phyloP scores from a whole-genome alignment of 2,329 filamentous ascomycete species.

The Diaporthe citrichinensis region DNA sequence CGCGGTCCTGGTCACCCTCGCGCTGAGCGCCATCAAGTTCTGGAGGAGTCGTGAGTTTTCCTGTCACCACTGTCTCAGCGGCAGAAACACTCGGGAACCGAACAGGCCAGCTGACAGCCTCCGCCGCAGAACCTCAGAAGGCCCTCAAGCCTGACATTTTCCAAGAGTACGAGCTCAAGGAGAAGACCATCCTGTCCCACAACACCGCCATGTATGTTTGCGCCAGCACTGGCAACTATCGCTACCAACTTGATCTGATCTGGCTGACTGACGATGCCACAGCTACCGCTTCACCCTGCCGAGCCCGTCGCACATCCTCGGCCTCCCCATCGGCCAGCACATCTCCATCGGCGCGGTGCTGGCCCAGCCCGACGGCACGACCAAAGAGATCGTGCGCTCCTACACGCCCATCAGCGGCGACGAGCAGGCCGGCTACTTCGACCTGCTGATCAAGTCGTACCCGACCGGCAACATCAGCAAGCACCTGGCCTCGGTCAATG shows the following conservation, averaged over 20 bases:
- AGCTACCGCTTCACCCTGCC: slow-evolving; percentile 96
- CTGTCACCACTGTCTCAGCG: background rate
- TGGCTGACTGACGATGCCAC: background rate
- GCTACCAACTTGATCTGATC: background rate
- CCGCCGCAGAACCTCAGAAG: slow-evolving; percentile 77
- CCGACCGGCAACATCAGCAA: slow-evolving; percentile 97
- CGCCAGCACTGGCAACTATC: slow-evolving; percentile 27
- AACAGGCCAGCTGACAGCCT: slow-evolving; percentile 18
- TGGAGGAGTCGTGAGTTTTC: slow-evolving; percentile 75
- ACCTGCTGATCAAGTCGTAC: slow-evolving; percentile 98
- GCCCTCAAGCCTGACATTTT: slow-evolving; percentile 89
- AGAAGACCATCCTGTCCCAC: slow-evolving; percentile 97
- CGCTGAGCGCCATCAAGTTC: slow-evolving; percentile 80
- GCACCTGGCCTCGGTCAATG: slow-evolving; percentile 84
- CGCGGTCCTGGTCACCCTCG: slow-evolving; percentile 75
- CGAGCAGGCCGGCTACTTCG: slow-evolving; percentile 91
- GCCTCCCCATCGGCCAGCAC: slow-evolving; percentile 98
- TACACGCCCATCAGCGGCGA: slow-evolving; percentile 95
- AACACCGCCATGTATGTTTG: slow-evolving; percentile 90
- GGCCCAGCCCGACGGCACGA: slow-evolving; percentile 75
- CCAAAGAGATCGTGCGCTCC: slow-evolving; percentile 89
- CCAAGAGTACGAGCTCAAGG: slow-evolving; percentile 92
- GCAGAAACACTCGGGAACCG: background rate
- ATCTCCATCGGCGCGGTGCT: slow-evolving; percentile 92
- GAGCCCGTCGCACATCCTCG: slow-evolving; percentile 82